A percentile compares a stretch with the other conserved stretches of the same genome.
Conservation (phyloP, 2,329 filamentous ascomycete genomes). For the Diaporthe sp. region DNA sequence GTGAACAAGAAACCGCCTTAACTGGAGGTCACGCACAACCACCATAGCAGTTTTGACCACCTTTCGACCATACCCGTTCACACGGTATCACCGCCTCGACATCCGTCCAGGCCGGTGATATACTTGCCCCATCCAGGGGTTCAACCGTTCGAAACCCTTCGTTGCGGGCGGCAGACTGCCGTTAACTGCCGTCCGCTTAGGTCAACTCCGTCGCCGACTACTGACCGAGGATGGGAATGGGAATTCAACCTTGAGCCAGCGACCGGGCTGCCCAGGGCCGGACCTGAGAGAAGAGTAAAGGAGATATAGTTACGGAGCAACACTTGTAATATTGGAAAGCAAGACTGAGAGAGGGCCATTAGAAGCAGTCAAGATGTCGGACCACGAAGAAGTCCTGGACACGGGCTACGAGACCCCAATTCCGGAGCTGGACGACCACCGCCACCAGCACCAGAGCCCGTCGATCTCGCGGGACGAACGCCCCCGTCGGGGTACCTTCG, state of each 20-base stretch:
- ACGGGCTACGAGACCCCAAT: conserved; percentile 80
- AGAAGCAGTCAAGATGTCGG: conserved; percentile 71
- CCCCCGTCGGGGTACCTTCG: conserved; percentile 78
- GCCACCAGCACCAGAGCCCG: conserved; percentile 58
- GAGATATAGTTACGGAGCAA: conserved; percentile 15
- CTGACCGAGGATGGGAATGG: conserved; percentile 39
- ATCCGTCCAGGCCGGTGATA: conserved; percentile 27
- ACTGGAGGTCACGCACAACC: conserved; percentile 62
- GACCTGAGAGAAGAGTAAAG: conserved; percentile 19
- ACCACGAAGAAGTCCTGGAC: conserved; percentile 72
- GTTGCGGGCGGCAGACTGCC: conserved; percentile 49
- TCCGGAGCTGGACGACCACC: conserved; percentile 89
- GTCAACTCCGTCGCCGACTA: conserved; percentile 35
- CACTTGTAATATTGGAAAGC: conserved; percentile 6
- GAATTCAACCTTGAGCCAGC: conserved; percentile 38
- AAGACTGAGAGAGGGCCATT: not conserved
- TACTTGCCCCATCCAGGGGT: conserved; percentile 3
- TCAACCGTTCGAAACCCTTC: conserved; percentile 34
- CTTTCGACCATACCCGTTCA: not conserved
- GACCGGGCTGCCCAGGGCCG: conserved; percentile 33
- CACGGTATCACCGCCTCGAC: not conserved
- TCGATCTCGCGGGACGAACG: conserved; percentile 72
- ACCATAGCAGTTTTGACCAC: conserved; percentile 3
- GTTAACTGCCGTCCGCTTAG: conserved; percentile 51
- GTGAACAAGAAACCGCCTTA: conserved; percentile 98